Base-by-base conservation (phyloP, 225 moss, liverwort and hornwort species). In the Asterella californica region DNA sequence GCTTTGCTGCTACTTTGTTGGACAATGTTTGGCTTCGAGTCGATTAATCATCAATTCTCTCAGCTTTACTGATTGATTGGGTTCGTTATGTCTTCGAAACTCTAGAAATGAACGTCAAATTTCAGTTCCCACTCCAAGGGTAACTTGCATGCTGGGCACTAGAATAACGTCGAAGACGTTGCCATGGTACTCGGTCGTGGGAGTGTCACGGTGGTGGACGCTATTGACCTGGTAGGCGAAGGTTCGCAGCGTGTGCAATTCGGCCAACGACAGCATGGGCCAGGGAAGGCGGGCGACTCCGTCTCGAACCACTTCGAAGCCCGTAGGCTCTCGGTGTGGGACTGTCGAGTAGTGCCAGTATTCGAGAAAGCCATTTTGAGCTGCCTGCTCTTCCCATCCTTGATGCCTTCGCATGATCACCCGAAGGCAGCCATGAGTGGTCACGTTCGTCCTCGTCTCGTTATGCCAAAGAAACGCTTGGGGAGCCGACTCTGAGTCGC, bases 381-480 rank as follows among this genome's bases (percentile, higher is more conserved):
- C 79, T 25, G 55, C 34, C 12, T 79, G 79, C 69, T 79, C 79
- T 24, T 68, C 79, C 79, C 79, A 79, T 21, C 69, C 79, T 42
- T 17, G 38, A 42, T 79, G 36, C 52, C 79, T 70, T 37, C 68
- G 50, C 79, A 79, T 79, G 9, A 79, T 53, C 36, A 54, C 34
- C 5, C 79, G 68, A 5, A 79, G 68, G 52, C 68, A 79, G 1
- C 69, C 38, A 27, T 79, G 79, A 15, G 50, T 79, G 10, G 79
- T 70, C 36, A 79, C 69, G 42, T 69, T 79, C 6, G 79, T 79
- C 17, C 79, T 34, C 24, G 79, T 79, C 32, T 69, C 49, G 21
- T 68, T 54, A 27, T 79, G 79, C 69, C 79, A 54, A 5, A 79
- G 69, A 57, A 19, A 79, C 10, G 79, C 79, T 37, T 68, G 79